Percentiles rank a stretch among this genome's conserved stretches.
phyloP scores from a whole-genome alignment of 169 alveolate species.

The Cryptosporidium andersoni region DNA sequence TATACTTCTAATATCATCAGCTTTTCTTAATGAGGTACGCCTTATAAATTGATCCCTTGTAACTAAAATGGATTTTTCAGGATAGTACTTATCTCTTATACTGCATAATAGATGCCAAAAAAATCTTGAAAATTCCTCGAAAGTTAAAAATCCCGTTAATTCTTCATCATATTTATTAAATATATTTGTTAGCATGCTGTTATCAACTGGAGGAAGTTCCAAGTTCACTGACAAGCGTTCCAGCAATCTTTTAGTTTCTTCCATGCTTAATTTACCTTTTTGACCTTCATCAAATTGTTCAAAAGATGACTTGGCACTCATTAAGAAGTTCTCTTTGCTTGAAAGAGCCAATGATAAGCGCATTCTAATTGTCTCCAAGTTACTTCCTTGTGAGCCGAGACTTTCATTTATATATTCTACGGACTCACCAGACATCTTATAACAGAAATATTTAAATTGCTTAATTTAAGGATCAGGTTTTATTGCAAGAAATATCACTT shows the following conservation, averaged over 20 bases:
- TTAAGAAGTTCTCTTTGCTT: conserved; percentile 52
- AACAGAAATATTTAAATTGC: too few relatives aligned
- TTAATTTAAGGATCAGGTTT: too few relatives aligned
- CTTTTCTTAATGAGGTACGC: conserved; percentile 67
- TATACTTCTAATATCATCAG: conserved; percentile 54
- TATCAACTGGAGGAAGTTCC: conserved; percentile 77
- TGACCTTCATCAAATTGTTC: conserved; percentile 71
- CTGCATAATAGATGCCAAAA: conserved; percentile 75
- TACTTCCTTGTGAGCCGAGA: background rate
- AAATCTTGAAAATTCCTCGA: conserved; percentile 72
- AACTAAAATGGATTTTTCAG: conserved; percentile 71
- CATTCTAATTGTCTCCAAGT: conserved; percentile 21
- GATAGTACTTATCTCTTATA: conserved; percentile 76
- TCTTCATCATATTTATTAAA: conserved; percentile 44
- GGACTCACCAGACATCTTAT: too few relatives aligned
- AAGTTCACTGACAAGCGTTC: conserved; percentile 72
- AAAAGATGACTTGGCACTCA: conserved; percentile 69
- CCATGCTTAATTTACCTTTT: conserved; percentile 34
- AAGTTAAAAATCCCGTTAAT: conserved; percentile 43
- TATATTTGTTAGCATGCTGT: conserved; percentile 32
- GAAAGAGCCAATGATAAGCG: conserved; percentile 67
- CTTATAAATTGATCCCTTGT: conserved; percentile 74
- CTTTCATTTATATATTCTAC: conserved; percentile 1
- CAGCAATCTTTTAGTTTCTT: conserved; percentile 56
- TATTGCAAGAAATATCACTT: too few relatives aligned